A percentile compares a stretch with the other conserved stretches of the same genome.
Conservation (phyloP, 768 basidiomycete genomes). For the Nidula microcarpa region DNA sequence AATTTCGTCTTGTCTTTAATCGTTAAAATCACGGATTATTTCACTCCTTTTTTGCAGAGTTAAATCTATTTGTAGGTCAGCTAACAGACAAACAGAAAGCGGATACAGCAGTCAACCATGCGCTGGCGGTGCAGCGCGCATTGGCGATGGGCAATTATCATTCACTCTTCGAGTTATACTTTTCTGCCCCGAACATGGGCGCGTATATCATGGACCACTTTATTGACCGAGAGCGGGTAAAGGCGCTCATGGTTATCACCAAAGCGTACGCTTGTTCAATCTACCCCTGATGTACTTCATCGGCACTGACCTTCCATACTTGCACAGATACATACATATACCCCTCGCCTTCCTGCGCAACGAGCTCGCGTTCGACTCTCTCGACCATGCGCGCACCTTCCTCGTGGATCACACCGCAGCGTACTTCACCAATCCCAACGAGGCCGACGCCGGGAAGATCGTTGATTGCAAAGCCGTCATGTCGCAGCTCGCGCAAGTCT, state of each 20-base stretch:
- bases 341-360: constrained; percentile 73
- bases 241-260: constrained; percentile 84
- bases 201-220: constrained; percentile 99
- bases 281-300: not conserved
- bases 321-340: constrained; percentile 71
- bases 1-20: not conserved
- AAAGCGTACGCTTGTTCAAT: constrained; percentile 73
- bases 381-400: constrained; percentile 64
- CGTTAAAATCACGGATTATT: constrained; percentile 1
- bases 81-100: constrained; percentile 91
- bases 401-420: constrained; percentile 66
- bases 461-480: constrained; percentile 71
- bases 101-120: constrained; percentile 79
- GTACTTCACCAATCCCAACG: constrained; percentile 61
- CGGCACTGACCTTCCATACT: constrained; percentile 1
- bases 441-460: constrained; percentile 57
- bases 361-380: constrained; percentile 81
- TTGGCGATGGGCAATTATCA: constrained; percentile 94
- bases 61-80: constrained; percentile 96
- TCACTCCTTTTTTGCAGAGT: constrained; percentile 48
- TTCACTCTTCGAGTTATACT: constrained; percentile 81
- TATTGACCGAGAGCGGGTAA: constrained; percentile 84
- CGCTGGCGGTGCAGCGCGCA: constrained; percentile 85
- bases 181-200: constrained; percentile 91
- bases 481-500: constrained; percentile 53